Evolutionary conservation across 2,329 filamentous ascomycete species (phyloP), one percentile per base, ranked within the genome.

Genomic region (Magnaporthiopsis incrustans): DNA sequence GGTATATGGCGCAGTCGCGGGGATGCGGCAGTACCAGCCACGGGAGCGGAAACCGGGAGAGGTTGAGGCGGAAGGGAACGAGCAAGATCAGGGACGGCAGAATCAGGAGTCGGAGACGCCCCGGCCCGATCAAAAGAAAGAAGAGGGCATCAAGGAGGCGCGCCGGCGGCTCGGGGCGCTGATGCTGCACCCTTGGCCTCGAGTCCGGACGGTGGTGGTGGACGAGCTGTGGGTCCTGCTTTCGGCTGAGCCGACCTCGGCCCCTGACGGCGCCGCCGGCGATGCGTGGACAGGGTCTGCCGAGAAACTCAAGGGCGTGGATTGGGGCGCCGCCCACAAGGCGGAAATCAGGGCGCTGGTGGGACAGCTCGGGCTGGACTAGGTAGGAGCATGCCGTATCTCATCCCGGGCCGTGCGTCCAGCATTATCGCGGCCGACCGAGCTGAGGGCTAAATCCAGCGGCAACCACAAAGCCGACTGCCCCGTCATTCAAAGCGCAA

Each of bases 131-230:
- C 65, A 61, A 63, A 72, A 70, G 65, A 72, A 74, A n/a, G 73
- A 74, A n/a, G 73, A 78, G 30, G 77, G 78, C 0, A 76, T 85
- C 10, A 76, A 77, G 11, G 78, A 79, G 65, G 89, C 89, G 4
- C 75, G 87, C 63, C 86, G 83, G 72, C 90, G 92, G 73, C 77
- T 97, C 57, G 83, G 84, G 0, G 86, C 83, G 27, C 85, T 97
- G 79, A 78, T 97, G 67, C 76, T 86, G 65, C 94, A 97, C 77
- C 91, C 91, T 0, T 97, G 91, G 80, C 92, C 93, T 7, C 84
- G 85, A 70, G 86, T 96, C 69, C 77, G 87, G 66, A 82, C 75
- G 66, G 73, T 79, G 59, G 85, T 85, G 22, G 80, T 85, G 5
- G 86, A 89, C 68, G 84, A 85, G 73, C 72, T 89, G 44, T 89